Percentiles rank a stretch among this genome's conserved stretches.
Conservation (phyloP, 2,329 filamentous ascomycete species). For the Periconia sp. region DNA sequence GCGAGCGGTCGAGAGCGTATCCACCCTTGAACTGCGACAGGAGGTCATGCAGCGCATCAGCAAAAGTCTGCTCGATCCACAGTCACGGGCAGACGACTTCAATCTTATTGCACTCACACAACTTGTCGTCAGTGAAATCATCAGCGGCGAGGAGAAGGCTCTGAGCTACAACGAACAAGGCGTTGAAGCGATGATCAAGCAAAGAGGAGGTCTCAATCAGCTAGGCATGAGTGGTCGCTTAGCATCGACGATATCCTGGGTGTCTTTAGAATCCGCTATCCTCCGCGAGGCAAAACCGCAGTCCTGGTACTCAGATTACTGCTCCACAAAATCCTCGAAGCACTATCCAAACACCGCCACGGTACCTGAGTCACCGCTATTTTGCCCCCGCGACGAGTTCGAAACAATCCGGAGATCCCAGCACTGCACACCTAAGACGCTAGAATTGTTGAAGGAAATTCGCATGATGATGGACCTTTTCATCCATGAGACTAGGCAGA, state of each 20-base stretch:
- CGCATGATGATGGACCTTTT: slow-evolving; percentile 39
- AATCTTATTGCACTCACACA: slow-evolving; percentile 46
- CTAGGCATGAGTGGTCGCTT: slow-evolving; percentile 39
- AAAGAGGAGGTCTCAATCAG: slow-evolving; percentile 40
- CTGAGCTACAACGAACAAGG: slow-evolving; percentile 36
- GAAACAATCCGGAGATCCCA: slow-evolving; percentile 32
- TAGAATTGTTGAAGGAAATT: slow-evolving; percentile 34
- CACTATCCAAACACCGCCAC: slow-evolving; percentile 23
- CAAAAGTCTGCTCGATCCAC: slow-evolving; percentile 29
- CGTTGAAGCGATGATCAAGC: slow-evolving; percentile 36
- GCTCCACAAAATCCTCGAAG: slow-evolving; percentile 15
- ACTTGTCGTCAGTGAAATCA: slow-evolving; percentile 42
- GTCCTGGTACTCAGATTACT: slow-evolving; percentile 35
- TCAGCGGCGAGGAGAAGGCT: slow-evolving; percentile 28
- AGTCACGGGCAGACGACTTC: slow-evolving; percentile 32
- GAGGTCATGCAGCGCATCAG: slow-evolving; percentile 43
- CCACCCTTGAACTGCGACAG: slow-evolving; percentile 36
- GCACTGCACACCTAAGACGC: slow-evolving; percentile 17
- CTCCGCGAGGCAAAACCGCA: slow-evolving; percentile 35
- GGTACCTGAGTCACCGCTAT: slow-evolving; percentile 46
- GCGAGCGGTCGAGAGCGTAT: slow-evolving; percentile 30
- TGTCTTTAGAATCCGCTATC: slow-evolving; percentile 38
- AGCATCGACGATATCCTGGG: slow-evolving; percentile 40
- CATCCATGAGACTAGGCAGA: slow-evolving; percentile 25
- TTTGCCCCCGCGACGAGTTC: slow-evolving; percentile 34